Conservation (phyloP, 2,329 filamentous ascomycete species). For the Berkeleyomyces basicola region DNA sequence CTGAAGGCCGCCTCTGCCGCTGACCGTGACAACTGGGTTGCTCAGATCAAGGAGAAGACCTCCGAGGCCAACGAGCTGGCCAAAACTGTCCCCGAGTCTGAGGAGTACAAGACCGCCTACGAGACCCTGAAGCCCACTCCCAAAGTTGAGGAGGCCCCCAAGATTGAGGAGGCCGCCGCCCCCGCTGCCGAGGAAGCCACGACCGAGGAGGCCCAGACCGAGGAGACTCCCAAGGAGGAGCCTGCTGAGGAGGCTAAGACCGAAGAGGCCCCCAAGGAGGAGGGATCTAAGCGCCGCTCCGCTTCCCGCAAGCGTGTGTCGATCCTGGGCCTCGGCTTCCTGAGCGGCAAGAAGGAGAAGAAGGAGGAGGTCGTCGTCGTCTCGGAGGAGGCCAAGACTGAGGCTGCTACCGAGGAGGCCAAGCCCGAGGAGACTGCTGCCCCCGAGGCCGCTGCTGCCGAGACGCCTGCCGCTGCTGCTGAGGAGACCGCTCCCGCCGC, state of each 20-base stretch:
- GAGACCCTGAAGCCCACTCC: conserved; percentile 46
- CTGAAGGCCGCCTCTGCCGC: conserved; percentile 64
- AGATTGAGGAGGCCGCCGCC: conserved; percentile 25
- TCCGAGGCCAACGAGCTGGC: conserved; percentile 72
- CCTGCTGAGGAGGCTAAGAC: conserved; percentile 22
- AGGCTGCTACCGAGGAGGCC: conserved; percentile 14
- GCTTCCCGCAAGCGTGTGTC: conserved; percentile 49
- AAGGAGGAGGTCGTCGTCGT: conserved; percentile 23
- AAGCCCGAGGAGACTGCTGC: conserved; percentile 22
- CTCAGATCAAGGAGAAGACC: conserved; percentile 65
- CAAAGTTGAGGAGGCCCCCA: conserved; percentile 28
- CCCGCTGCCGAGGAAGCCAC: conserved; percentile 20
- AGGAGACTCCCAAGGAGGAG: conserved; percentile 19
- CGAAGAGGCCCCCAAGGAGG: conserved; percentile 20
- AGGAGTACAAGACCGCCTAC: conserved; percentile 75
- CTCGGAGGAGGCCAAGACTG: conserved; percentile 17
- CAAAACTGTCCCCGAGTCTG: conserved; percentile 55
- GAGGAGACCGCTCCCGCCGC: conserved; percentile 37
- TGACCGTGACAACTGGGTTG: conserved; percentile 87
- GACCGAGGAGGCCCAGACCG: conserved; percentile 20
- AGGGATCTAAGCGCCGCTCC: conserved; percentile 40
- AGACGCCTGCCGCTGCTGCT: conserved; percentile 24
- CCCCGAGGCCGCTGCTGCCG: conserved; percentile 23
- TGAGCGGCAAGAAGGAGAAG: conserved; percentile 37
- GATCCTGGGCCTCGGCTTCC: conserved; percentile 47